Conservation (phyloP, 169 alveolate genomes). For the Toxoplasma gondii region DNA sequence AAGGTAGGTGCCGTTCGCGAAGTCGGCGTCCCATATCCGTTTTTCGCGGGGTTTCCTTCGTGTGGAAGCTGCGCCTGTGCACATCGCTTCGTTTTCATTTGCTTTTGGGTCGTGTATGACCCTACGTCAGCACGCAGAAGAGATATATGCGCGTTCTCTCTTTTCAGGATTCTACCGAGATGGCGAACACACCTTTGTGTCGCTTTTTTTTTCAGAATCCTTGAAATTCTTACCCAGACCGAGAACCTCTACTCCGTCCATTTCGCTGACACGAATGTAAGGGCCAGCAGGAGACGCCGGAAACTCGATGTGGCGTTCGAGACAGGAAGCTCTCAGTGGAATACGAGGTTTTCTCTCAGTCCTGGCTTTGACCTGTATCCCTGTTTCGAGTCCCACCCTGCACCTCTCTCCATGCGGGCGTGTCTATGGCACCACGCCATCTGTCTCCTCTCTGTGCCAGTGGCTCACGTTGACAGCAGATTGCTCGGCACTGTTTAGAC, state of each 20-base stretch:
- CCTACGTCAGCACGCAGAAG: not conserved
- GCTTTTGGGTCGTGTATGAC: not conserved
- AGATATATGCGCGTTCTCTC: not conserved
- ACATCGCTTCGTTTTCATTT: not conserved
- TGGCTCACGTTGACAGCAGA: too few relatives aligned
- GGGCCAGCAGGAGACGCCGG: not conserved
- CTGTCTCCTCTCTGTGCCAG: too few relatives aligned
- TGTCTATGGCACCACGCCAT: too few relatives aligned
- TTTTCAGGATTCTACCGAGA: not conserved
- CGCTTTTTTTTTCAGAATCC: not conserved
- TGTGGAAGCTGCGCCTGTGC: not conserved
- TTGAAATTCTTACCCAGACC: constrained; percentile 41
- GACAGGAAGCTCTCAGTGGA: too few relatives aligned
- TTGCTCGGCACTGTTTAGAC: too few relatives aligned
- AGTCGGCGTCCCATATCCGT: too few relatives aligned
- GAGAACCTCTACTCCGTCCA: constrained; percentile 47
- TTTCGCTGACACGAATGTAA: constrained; percentile 41
- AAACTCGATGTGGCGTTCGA: not conserved
- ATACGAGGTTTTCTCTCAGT: too few relatives aligned
- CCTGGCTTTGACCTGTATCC: too few relatives aligned
- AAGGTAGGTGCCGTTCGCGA: too few relatives aligned
- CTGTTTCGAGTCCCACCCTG: too few relatives aligned
- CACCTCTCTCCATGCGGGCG: too few relatives aligned
- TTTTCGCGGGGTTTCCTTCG: not conserved
- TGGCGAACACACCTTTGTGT: not conserved